These are phyloP conservation scores for Plasmodium chabaudi DNA, from an alignment of 169 alveolate species.

Conservation along the genomic window DNA sequence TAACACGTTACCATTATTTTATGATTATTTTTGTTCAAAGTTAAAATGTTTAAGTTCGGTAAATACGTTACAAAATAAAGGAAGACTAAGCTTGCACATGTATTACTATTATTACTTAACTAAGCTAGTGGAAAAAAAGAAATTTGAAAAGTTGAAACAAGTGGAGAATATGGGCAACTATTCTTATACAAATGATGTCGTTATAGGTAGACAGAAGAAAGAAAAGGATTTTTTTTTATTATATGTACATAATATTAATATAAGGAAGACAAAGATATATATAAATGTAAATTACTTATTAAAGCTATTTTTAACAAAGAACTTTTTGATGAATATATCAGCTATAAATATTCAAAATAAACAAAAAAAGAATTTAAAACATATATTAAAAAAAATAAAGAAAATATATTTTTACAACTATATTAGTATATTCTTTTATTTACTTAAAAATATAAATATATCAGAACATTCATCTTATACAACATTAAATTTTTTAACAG, in stretches of 20 bases:
- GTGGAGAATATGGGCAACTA: not conserved
- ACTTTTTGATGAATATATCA: constrained; percentile 65
- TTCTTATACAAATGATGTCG: not conserved
- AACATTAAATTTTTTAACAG: constrained; percentile 12
- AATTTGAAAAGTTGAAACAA: constrained; percentile 2
- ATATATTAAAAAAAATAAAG: constrained; percentile 60
- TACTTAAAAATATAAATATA: constrained; percentile 52
- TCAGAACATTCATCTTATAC: constrained; percentile 58
- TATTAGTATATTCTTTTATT: constrained; percentile 46
- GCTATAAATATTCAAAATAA: constrained; percentile 52
- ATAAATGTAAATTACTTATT: constrained; percentile 56
- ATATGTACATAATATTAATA: constrained; percentile 40
- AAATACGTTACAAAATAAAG: not conserved
- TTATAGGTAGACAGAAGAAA: constrained; percentile 3
- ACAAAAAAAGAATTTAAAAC: constrained; percentile 36
- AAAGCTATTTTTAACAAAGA: constrained; percentile 44
- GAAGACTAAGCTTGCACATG: not conserved
- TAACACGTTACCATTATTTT: constrained; percentile 25
- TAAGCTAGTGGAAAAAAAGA: not conserved
- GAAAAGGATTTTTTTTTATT: constrained; percentile 12
- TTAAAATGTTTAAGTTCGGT: not conserved
- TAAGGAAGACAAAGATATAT: constrained; percentile 60
- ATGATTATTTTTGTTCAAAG: constrained; percentile 21
- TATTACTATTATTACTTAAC: not conserved
- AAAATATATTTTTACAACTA: constrained; percentile 67